Evolutionary conservation across 768 basidiomycete genomes (phyloP), one percentile per base, ranked within the genome.

Genomic region (Naganishia vishniacii): DNA sequence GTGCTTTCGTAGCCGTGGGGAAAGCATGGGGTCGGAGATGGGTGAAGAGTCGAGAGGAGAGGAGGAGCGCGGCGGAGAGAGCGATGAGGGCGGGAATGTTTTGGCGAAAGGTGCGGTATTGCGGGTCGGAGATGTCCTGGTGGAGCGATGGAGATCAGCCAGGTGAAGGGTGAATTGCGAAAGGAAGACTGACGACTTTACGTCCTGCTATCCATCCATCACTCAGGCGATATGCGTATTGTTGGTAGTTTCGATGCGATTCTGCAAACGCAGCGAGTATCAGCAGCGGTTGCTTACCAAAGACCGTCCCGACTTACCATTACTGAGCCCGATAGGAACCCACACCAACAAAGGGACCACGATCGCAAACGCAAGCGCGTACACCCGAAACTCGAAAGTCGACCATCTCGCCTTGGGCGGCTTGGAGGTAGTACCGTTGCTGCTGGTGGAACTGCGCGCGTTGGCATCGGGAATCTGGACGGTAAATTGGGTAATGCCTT

Each of bases 91-190:
- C 75, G 5, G 86, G 83, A 48, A 97, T 73, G 73, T 91, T 89
- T 69, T 82, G 81, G 41, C 95, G 84, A 77, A 99, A 95, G 3
- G 85, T 83, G 26, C 87, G 87, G 74, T 92, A 97, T 79, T 98
- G 95, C 0, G 82, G 79, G 71, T 98, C 95, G 67, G 89, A 91
- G 72, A 87, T 89, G 77, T 99, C 95, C 94, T 97, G 68, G 11
- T n/a, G n/a, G n/a, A n/a, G n/a, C n/a, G n/a, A n/a, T n/a, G n/a
- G n/a, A n/a, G n/a, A n/a, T n/a, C n/a, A n/a, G n/a, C n/a, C n/a
- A n/a, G n/a, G n/a, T n/a, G n/a, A n/a, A n/a, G n/a, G n/a, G n/a
- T n/a, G n/a, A n/a, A n/a, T n/a, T 46, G 44, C 12, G 25, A 40
- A 37, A 34, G 40, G 26, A 29, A 25, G 5, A 81, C 88, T 78